Evolutionary conservation across 257 asterid genomes (phyloP), one percentile per base, ranked within the genome.

Genomic region (Solanum etuberosum): DNA sequence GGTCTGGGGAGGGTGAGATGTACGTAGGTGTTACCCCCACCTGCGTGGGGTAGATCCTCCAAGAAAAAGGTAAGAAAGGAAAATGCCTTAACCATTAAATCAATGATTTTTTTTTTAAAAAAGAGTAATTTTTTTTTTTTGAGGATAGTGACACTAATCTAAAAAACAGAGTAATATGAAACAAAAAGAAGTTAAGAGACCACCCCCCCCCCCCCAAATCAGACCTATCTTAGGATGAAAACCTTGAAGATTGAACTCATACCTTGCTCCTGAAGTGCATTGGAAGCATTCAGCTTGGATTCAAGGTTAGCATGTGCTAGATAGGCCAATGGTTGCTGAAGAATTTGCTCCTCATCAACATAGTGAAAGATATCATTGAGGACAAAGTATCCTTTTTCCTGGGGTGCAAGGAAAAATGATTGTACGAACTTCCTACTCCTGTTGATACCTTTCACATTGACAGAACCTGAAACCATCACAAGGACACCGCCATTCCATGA

Each of bases 361-460:
- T 91, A 96, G 90, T 94, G 96, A 88, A 97, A 97, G 72, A 97
- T 94, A 89, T 97, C 98, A 89, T 93, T 97, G 91, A 96, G 94
- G 87, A 97, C 93, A 63, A 94, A 97, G 91, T 90, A 95, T 68
- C 99, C 99, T 67, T 94, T 94, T 86, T 95, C 98, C 91, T 97
- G 99, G 84, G 99, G 99, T 63, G 99, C 99, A 87, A 97, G 98
- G 78, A 95, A 97, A 89, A 97, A 96, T 34, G 97, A 96, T 84
- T 97, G 98, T 86, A 93, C 95, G 73, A 97, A 97, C 88, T 96
- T 93, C 93, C 95, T 94, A 92, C 93, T 93, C 85, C 93, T 94
- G 77, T 61, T 91, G 92, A 89, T 93, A 88, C 88, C 93, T 91
- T 94, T 94, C 34, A 90, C 25, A 68, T 85, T 91, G 86, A 94